Base-by-base conservation (phyloP, 2,329 filamentous ascomycete genomes). In the Elsinoe batatas region DNA sequence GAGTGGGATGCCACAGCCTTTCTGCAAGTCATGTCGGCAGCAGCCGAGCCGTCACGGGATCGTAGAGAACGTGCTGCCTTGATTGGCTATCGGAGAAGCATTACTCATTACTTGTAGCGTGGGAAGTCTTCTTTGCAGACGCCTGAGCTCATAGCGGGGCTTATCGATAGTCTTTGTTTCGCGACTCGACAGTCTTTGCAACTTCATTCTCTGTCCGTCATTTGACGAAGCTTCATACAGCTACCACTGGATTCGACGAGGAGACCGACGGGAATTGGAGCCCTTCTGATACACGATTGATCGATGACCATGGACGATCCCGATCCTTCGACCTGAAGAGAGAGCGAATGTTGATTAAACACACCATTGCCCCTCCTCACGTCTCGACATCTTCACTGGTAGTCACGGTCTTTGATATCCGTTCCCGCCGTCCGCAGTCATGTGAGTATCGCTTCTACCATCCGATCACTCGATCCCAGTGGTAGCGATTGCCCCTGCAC, bases 91-190 rank as follows among this genome's bases (percentile, higher is more conserved):
- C 22, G 30, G 17, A 53, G 49, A 15, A 38, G 12, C 26, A 30
- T 18, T 37, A 18, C 13, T 37, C 35, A 33, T 32, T 44, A 43
- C 36, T 43, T 43, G 51, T 37, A 42, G 51, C 51, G 36, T 44
- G 36, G 38, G 36, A 42, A 42, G n/a, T 10, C n/a, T 54, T 54
- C 37, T 43, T 11, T 35, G 36, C 38, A 32, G 36, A 44, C 17
- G 18, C 36, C 36, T 42, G 36, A 42, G 51, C 36, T 44, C 51
- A 54, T 44, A 42, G 51, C 51, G 50, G 37, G 50, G 35, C 50
- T 22, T 53, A 40, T 53, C 35, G 51, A 30, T 43, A 35, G 36
- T 15, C 36, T 33, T 6, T 51, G 47, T 51, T 51, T 51, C 47
- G 20, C 33, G 47, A 35, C 17, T 38, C 51, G 22, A 22, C 32